Conservation (phyloP, 169 alveolate genomes). For the Perkinsus olseni region DNA sequence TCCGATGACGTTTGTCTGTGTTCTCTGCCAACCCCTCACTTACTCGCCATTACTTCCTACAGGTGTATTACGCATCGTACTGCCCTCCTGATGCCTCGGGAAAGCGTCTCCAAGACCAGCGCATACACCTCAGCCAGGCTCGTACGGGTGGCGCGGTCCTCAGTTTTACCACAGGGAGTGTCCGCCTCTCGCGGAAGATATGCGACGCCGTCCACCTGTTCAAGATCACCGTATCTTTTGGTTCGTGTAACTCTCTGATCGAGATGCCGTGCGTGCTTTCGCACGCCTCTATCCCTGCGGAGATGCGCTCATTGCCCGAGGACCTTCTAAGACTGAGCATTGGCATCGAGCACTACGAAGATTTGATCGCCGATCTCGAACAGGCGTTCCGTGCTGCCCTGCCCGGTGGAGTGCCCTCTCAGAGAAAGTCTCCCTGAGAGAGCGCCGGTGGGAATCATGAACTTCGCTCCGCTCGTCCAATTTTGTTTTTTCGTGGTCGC, state of each 20-base stretch:
- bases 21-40: no score
- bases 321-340: not conserved
- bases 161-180: constrained; percentile 7
- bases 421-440: no score
- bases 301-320: constrained; percentile 23
- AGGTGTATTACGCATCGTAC: constrained; percentile 8
- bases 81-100: not conserved
- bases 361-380: not conserved
- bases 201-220: constrained; percentile 21
- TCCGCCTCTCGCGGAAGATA: constrained; percentile 17
- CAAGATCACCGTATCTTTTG: constrained; percentile 27
- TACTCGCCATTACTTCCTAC: no score
- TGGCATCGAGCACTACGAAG: constrained; percentile 1
- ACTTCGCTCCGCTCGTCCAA: no score
- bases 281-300: constrained; percentile 32
- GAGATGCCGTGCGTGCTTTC: constrained; percentile 37
- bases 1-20: no score
- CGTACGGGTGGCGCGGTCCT: not conserved
- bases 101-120: not conserved
- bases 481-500: no score
- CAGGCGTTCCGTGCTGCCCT: not conserved
- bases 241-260: constrained; percentile 20
- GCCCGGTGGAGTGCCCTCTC: not conserved
- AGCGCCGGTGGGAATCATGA: no score
- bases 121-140: not conserved